Base-by-base conservation (phyloP, 768 basidiomycete genomes). In the Stropharia rugosoannulata region DNA sequence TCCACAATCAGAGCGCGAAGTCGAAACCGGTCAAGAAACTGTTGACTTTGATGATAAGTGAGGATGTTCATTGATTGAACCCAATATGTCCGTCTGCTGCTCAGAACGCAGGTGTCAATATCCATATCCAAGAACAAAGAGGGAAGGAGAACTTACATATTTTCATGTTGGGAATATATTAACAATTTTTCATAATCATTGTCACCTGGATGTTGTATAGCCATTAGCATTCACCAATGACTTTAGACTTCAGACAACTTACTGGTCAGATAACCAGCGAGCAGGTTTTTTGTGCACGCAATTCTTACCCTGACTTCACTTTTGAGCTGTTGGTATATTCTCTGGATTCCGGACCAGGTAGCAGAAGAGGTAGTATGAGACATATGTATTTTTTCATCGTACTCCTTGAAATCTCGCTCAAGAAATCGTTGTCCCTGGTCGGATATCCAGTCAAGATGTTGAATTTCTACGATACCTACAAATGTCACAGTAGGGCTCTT, bases 1-100 rank as follows among this genome's bases (percentile, higher is more conserved):
- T 79, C 68, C 0, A 74, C 61, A 56, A 89, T 77, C 38, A 81
- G 61, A 0, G 70, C 72, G 19, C 81, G 61, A 1, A 83, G 71
- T 16, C 77, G 79, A 61, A 78, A 85, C 40, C 79, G 76, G 37
- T 75, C 73, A 40, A 88, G 64, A 59, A 83, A 88, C 40, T 78
- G 75, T 47, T 69, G 68, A 59, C 84, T 80, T 0, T 58, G 63
- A 0, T 62, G 55, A 55, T 76, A 80, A 0, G 78, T 80, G 13
- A 61, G 62, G 5, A 73, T 66, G 50, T 84, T 75, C 64, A 87
- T 72, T 2, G 78, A 75, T 11, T 66, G 58, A 2, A 87, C 68
- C 48, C 73, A 65, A 55, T 79, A 87, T 1, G 57, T 58, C 11
- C 84, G 77, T 11, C 68, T 58, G 36, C 79, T 82, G 55, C 37